Evolutionary conservation across 2,329 filamentous ascomycete genomes (phyloP).

Genomic region (Bipolaris oryzae): DNA sequence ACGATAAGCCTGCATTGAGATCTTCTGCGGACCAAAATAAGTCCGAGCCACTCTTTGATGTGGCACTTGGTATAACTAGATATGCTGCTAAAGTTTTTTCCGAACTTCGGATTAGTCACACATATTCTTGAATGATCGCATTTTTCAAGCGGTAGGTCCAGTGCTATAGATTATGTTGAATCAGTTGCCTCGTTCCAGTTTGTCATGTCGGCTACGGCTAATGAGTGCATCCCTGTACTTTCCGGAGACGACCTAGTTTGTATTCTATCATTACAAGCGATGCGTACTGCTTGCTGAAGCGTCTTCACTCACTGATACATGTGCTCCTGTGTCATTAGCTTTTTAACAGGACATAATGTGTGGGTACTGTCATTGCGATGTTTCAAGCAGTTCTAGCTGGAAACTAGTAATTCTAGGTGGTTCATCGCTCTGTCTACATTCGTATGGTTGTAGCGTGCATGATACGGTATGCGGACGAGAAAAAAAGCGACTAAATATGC

Average conservation of each 20-base stretch:
- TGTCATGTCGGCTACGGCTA: neutral
- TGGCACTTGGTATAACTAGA: neutral
- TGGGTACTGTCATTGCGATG: neutral
- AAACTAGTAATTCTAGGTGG: neutral
- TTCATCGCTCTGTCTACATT: neutral
- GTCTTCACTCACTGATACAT: neutral
- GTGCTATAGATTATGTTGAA: neutral
- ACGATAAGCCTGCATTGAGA: neutral
- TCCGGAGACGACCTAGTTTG: neutral
- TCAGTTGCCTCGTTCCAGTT: neutral
- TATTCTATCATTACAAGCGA: neutral
- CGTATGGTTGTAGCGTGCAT: neutral
- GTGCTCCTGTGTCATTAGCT: neutral
- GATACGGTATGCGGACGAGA: neutral
- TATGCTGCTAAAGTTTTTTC: neutral
- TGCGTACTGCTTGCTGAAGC: neutral
- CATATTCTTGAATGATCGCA: neutral
- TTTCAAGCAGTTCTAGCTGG: neutral
- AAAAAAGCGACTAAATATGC: neutral
- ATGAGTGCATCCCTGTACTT: neutral
- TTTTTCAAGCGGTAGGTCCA: neutral
- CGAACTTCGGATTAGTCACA: neutral
- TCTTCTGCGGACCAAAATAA: neutral
- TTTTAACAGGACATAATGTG: neutral
- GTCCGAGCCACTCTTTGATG: neutral